Evolutionary conservation across 352 stramenopile species (phyloP), one percentile per base, ranked within the genome.

Genomic region (Globisporangium uncinulatum): DNA sequence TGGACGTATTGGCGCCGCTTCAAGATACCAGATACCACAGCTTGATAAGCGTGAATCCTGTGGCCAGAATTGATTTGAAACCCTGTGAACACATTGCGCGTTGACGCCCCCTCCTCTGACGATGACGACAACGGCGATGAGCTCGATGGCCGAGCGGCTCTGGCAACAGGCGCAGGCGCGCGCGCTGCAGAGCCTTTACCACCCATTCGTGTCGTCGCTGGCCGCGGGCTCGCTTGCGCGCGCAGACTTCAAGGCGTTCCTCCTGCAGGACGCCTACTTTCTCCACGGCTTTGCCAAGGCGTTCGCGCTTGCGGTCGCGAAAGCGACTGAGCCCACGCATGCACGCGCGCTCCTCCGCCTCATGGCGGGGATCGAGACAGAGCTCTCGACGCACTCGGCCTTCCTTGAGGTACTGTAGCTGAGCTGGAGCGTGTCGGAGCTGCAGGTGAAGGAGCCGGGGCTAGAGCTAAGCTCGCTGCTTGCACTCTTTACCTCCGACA

Each of bases 251-350:
- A 45, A 79, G 45, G 59, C 64, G 41, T 86, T 80, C 48, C 54
- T 86, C 54, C 59, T 79, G 50, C 75, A 86, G 63, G 75, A 86
- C 59, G 73, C 75, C 34, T 83, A 74, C 65, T 86, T 70, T 52
- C 57, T 86, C 19, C 59, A 76, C 24, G 73, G 63, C 5, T 86
- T 86, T 54, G 62, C 67, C 44, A 70, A 79, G 62, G 73, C 75
- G 29, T 86, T 79, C 57, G 75, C 70, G 52, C 60, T 65, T 41
- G 73, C 73, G 4, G 57, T 77, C 43, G 76, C 66, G 54, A 86
- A 86, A 62, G 67, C 66, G 5, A 45, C 50, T 21, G 51, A 63
- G n/a, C 58, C 69, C 45, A 39, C 51, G 36, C 67, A 79, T 51
- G 61, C 65, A 48, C 70, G 76, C 21, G 63, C 50, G 52, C 56